These are phyloP conservation scores for Debaryomyces hansenii DNA, from an alignment of 805 yeast species.

Conservation along the genomic window DNA sequence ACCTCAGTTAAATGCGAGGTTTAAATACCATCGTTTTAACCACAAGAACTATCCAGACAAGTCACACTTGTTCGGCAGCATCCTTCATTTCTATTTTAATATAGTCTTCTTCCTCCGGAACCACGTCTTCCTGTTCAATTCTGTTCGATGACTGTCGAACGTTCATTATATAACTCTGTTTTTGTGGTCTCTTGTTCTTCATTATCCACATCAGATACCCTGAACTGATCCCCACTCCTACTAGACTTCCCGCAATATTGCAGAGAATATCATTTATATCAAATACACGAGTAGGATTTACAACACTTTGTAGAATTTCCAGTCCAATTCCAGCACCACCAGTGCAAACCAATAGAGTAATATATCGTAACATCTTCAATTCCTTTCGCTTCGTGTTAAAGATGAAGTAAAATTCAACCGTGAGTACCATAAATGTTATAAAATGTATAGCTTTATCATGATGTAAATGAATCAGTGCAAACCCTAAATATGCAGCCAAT, in stretches of 20 bases:
- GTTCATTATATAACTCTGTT: neutral
- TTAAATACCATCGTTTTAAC: too few relatives aligned
- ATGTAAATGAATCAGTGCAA: conserved; percentile 45
- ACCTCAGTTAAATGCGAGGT: too few relatives aligned
- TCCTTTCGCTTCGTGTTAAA: conserved; percentile 35
- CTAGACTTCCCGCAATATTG: conserved; percentile 32
- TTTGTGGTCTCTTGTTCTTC: conserved; percentile 2
- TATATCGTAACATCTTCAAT: conserved; percentile 25
- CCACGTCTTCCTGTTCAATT: neutral
- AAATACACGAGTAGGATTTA: conserved; percentile 48
- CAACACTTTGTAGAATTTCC: conserved; percentile 49
- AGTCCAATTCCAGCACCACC: conserved; percentile 48
- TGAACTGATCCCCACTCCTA: conserved; percentile 21
- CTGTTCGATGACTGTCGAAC: neutral
- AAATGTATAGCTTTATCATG: conserved; percentile 57
- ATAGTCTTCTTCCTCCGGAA: conserved; percentile 14
- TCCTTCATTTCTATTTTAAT: conserved; percentile 22
- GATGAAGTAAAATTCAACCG: conserved; percentile 48
- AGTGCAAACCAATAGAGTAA: conserved; percentile 46
- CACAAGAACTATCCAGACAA: neutral
- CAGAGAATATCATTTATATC: conserved; percentile 47
- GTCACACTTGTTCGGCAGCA: neutral
- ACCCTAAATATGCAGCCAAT: conserved; percentile 48
- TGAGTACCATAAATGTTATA: conserved; percentile 44
- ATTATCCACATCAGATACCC: conserved; percentile 7